These are phyloP conservation scores for Debaryomyces nepalensis DNA, from an alignment of 1,139 yeast genomes.

Conservation along the genomic window DNA sequence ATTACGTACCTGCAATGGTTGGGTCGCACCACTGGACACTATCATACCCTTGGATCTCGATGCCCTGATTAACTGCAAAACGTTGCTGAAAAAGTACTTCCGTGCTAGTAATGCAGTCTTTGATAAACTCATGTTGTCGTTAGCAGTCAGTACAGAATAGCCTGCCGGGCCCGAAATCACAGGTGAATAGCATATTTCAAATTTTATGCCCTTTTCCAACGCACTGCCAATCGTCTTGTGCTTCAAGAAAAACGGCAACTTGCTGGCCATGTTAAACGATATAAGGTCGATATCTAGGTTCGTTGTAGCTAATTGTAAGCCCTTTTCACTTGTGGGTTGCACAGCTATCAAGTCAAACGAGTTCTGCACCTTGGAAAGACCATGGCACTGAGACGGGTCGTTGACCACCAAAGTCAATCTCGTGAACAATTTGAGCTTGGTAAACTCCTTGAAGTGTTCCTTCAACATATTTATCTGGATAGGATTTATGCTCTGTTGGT, in stretches of 20 bases:
- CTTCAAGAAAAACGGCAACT: conserved; percentile 77
- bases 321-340: conserved; percentile 79
- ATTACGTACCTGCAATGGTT: conserved; percentile 63
- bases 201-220: conserved; percentile 75
- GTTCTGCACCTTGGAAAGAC: conserved; percentile 62
- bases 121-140: conserved; percentile 22
- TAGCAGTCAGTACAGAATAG: conserved; percentile 24
- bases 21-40: conserved; percentile 73
- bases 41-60: conserved; percentile 80
- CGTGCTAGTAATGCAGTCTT: conserved; percentile 40
- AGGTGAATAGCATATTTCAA: conserved; percentile 76
- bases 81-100: conserved; percentile 68
- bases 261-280: conserved; percentile 66
- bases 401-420: conserved; percentile 76
- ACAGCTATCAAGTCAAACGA: conserved; percentile 82
- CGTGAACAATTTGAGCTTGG: conserved; percentile 57
- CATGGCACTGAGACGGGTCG: conserved; percentile 79
- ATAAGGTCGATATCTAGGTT: conserved; percentile 80
- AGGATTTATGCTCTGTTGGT: conserved; percentile 41
- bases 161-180: conserved; percentile 51
- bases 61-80: conserved; percentile 78
- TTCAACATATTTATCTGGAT: conserved; percentile 33
- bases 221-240: conserved; percentile 88
- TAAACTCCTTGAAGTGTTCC: conserved; percentile 37
- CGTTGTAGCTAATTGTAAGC: conserved; percentile 73